These are phyloP conservation scores for Vitis vinifera DNA, from an alignment of 164 flowering plant genomes.

Conservation along the genomic window DNA sequence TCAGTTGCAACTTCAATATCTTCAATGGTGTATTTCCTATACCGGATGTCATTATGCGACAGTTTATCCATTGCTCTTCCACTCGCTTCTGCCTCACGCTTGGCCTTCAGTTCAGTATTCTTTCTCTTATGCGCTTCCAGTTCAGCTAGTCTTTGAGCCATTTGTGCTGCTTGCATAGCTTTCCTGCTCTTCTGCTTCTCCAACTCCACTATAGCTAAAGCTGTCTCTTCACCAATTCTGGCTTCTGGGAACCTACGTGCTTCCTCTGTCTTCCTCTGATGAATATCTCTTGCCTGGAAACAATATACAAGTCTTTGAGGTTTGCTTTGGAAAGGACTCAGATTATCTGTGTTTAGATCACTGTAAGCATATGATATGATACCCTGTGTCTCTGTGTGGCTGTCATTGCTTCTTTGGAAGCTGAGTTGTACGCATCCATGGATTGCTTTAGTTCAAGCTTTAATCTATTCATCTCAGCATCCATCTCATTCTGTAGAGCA, in stretches of 20 bases:
- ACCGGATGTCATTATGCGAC: slow-evolving; percentile 13
- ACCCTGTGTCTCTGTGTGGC: slow-evolving; percentile 33
- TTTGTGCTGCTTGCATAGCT: slow-evolving; percentile 38
- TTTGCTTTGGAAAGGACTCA: background rate
- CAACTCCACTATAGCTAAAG: slow-evolving; percentile 23
- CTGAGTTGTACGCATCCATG: slow-evolving; percentile 36
- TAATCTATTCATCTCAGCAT: slow-evolving; percentile 40
- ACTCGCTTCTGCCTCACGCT: slow-evolving; percentile 30
- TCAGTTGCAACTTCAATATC: slow-evolving; percentile 70
- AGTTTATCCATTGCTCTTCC: slow-evolving; percentile 19
- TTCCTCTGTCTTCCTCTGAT: slow-evolving; percentile 17
- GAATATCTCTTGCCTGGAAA: slow-evolving; percentile 23
- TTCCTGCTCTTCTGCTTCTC: slow-evolving; percentile 37
- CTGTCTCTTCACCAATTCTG: slow-evolving; percentile 28
- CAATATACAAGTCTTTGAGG: background rate
- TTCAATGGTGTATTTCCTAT: slow-evolving; percentile 52
- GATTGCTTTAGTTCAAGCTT: slow-evolving; percentile 42
- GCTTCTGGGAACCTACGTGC: slow-evolving; percentile 25
- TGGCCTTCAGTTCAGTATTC: slow-evolving; percentile 33
- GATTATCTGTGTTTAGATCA: background rate
- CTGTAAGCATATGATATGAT: slow-evolving; percentile 6
- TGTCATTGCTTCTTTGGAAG: slow-evolving; percentile 30
- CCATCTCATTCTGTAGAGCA: slow-evolving; percentile 24
- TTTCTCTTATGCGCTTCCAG: slow-evolving; percentile 40
- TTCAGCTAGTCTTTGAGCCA: slow-evolving; percentile 39